Base-by-base conservation (phyloP, 1,139 yeast genomes). In the Yamadazyma atlantica region DNA sequence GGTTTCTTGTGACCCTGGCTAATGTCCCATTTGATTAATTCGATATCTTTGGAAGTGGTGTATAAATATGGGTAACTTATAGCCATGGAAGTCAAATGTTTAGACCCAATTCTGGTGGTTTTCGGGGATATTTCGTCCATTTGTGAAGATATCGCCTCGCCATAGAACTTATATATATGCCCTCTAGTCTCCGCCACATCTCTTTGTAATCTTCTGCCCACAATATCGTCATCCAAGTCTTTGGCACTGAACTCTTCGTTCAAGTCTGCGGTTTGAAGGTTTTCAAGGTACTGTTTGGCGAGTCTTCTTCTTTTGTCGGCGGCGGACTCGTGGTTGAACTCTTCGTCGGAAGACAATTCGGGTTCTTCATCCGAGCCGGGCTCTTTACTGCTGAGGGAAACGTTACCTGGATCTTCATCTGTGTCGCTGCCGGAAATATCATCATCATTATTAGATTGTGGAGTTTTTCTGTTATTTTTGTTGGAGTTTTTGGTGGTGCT, bases 151-250 rank as follows among this genome's bases (percentile, higher is more conserved):
- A 80, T 43, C 38, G 66, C 66, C 36, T 71, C 78, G 2, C 80
- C 86, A 45, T 80, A 61, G 50, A 77, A 80, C 54, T 87, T 80
- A 59, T 84, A 90, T 15, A 89, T 77, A 49, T 79, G 78, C 26
- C 97, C 97, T 54, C 84, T 84, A 41, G 79, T 80, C 58, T 88
- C 96, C 1, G 96, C 96, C 33, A 87, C 96, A 55, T 92, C 98
- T 44, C 80, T 79, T 55, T 82, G 87, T 50, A 92, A 73, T 54
- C 98, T 75, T 33, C 85, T 73, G 4, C 90, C 77, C 39, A 92
- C 74, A 48, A 85, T 84, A 51, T 92, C 97, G 42, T 84, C 77
- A 60, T 92, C 98, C 51, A 92, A 66, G 52, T 90, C 96, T 49
- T 82, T 80, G n/a, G 97, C 97, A 66, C 88, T 95, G 52, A 88